These are phyloP conservation scores for Hordeum marinum DNA, from an alignment of 176 grass and related monocot species.

Conservation along the genomic window DNA sequence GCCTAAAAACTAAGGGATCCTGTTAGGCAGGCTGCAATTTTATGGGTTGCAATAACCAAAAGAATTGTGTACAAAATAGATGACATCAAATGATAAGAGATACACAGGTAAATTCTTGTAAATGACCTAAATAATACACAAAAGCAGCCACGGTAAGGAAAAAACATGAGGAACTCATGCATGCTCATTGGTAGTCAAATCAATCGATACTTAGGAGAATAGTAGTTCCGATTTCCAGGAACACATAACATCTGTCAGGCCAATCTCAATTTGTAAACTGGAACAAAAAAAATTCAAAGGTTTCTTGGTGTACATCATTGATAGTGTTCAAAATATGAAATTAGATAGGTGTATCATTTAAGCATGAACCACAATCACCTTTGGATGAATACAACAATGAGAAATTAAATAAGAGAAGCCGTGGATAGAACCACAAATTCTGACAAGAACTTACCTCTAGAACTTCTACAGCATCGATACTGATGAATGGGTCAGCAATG, in stretches of 20 bases:
- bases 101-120: not conserved
- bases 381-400: not conserved
- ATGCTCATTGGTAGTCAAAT: not conserved
- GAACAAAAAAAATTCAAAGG: not conserved
- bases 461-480: slow-evolving; percentile 84
- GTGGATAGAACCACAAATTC: not conserved
- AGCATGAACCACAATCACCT: not conserved
- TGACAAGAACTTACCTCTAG: slow-evolving; percentile 66
- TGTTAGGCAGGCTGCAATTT: slow-evolving; percentile 41
- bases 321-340: not conserved
- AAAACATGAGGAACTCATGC: not conserved
- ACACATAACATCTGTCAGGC: not conserved
- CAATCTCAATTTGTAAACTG: not conserved
- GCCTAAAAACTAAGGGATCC: slow-evolving; percentile 71
- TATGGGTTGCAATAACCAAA: not conserved
- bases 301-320: not conserved
- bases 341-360: not conserved
- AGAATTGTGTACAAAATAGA: not conserved
- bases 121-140: not conserved
- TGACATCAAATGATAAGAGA: not conserved
- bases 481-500: slow-evolving; percentile 91
- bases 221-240: not conserved
- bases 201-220: not conserved
- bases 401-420: not conserved
- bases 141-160: not conserved